Conservation (phyloP, 306 rosid species). For the Crataegus laevigata region DNA sequence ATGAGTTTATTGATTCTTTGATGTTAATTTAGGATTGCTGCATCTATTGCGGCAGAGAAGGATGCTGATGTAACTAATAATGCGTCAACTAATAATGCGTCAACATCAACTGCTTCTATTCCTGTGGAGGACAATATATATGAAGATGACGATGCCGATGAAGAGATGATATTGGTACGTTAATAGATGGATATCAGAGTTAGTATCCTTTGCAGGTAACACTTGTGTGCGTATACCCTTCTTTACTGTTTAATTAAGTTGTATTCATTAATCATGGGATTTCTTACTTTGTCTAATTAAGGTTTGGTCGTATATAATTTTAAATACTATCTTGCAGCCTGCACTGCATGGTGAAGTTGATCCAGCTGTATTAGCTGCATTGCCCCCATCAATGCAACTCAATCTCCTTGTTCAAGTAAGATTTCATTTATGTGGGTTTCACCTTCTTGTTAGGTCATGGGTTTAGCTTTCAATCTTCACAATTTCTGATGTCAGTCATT, state of each 20-base stretch:
- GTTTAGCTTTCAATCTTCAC: background rate
- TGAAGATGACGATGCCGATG: conserved; percentile 40
- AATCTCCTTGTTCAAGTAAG: conserved; percentile 81
- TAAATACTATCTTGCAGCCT: conserved; percentile 41
- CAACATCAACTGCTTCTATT: conserved; percentile 26
- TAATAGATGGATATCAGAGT: background rate
- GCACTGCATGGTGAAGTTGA: conserved; percentile 55
- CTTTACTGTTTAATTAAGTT: background rate
- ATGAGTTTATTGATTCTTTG: conserved; percentile 13
- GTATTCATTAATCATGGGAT: background rate
- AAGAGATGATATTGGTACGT: conserved; percentile 66
- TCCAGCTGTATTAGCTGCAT: conserved; percentile 69
- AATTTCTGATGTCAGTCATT: conserved; percentile 13
- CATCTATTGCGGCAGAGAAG: conserved; percentile 74
- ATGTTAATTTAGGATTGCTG: conserved; percentile 69
- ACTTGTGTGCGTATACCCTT: background rate
- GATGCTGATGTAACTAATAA: conserved; percentile 26
- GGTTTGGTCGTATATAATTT: background rate
- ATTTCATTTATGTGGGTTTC: background rate
- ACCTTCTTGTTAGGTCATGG: background rate
- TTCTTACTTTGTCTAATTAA: background rate
- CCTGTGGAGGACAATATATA: conserved; percentile 36
- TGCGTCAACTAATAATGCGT: conserved; percentile 29
- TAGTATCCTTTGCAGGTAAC: background rate
- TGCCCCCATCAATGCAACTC: conserved; percentile 86